Evolutionary conservation across 140 eudicot genomes (phyloP).

Genomic region (Flaveria floridana): DNA sequence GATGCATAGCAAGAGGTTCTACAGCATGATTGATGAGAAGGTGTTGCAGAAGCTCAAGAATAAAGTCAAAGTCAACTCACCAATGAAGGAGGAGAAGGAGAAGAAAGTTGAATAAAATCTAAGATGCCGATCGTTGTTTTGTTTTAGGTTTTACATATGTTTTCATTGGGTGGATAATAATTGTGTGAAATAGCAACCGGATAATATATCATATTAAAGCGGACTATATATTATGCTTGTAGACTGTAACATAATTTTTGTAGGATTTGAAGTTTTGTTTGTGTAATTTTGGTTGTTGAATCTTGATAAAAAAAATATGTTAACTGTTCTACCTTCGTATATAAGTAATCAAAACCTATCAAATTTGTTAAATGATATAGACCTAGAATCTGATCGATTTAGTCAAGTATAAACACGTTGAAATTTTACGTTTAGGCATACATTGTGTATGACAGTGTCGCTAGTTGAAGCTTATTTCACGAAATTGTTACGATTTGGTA

Average conservation of each 20-base stretch:
- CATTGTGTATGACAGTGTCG: too few relatives aligned
- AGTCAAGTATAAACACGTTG: too few relatives aligned
- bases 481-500: too few relatives aligned
- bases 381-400: too few relatives aligned
- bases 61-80: constrained; percentile 32
- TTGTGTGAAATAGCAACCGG: neutral
- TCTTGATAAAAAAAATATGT: too few relatives aligned
- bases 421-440: too few relatives aligned
- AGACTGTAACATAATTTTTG: neutral
- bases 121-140: neutral
- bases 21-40: constrained; percentile 45
- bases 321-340: too few relatives aligned
- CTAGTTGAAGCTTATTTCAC: too few relatives aligned
- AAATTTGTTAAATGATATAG: too few relatives aligned
- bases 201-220: neutral
- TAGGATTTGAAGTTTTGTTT: neutral
- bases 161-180: neutral
- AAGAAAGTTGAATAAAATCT: constrained; percentile 27
- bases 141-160: neutral
- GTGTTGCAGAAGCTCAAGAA: constrained; percentile 38
- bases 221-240: neutral
- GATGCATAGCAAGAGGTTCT: constrained; percentile 38
- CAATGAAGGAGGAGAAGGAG: constrained; percentile 35
- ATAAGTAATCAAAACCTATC: too few relatives aligned
- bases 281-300: too few relatives aligned